Conservation (phyloP, 495 filamentous ascomycete genomes). For the Cercophora samala region DNA sequence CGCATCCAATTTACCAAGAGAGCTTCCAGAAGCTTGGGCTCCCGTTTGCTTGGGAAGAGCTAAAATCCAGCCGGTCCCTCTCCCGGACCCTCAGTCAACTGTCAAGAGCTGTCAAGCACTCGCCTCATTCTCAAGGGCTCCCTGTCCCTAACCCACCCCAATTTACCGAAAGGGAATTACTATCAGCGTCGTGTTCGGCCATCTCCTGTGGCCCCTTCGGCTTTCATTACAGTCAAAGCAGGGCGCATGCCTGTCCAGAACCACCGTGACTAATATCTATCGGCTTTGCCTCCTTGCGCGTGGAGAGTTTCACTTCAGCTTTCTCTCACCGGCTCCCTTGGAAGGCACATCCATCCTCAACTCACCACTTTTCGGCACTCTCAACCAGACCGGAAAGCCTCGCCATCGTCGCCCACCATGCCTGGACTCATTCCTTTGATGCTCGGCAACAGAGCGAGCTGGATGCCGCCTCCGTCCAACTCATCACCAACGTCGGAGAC, state of each 20-base stretch:
- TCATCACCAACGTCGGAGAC: slow-evolving; percentile 16
- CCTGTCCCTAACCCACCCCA: slow-evolving; percentile 17
- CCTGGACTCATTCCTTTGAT: slow-evolving; percentile 30
- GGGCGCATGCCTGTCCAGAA: slow-evolving; percentile 20
- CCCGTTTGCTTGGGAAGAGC: background rate
- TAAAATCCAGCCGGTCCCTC: slow-evolving; percentile 8
- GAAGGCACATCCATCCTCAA: slow-evolving; percentile 1
- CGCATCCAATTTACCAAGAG: slow-evolving; percentile 1
- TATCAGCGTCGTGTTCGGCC: slow-evolving; percentile 9
- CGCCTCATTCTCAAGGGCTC: slow-evolving; percentile 18
- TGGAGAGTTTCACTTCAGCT: slow-evolving; percentile 15
- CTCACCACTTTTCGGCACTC: slow-evolving; percentile 6
- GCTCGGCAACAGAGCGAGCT: slow-evolving; percentile 30
- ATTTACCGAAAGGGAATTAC: slow-evolving; percentile 22
- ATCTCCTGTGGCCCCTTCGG: slow-evolving; percentile 9
- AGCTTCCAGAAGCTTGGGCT: slow-evolving; percentile 4
- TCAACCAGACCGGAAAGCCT: background rate
- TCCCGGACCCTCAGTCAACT: slow-evolving; percentile 10
- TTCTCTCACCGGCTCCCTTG: slow-evolving; percentile 4
- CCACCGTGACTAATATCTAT: slow-evolving; percentile 2
- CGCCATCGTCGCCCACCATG: slow-evolving; percentile 20
- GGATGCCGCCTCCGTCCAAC: slow-evolving; percentile 7
- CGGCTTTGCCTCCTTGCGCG: background rate
- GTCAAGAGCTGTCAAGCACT: slow-evolving; percentile 14
- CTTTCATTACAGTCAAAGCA: slow-evolving; percentile 19